Percentiles rank a stretch among this genome's conserved stretches.
phyloP scores from a whole-genome alignment of 176 grass and related monocot genomes.

The Dendrocalamus sinicus region DNA sequence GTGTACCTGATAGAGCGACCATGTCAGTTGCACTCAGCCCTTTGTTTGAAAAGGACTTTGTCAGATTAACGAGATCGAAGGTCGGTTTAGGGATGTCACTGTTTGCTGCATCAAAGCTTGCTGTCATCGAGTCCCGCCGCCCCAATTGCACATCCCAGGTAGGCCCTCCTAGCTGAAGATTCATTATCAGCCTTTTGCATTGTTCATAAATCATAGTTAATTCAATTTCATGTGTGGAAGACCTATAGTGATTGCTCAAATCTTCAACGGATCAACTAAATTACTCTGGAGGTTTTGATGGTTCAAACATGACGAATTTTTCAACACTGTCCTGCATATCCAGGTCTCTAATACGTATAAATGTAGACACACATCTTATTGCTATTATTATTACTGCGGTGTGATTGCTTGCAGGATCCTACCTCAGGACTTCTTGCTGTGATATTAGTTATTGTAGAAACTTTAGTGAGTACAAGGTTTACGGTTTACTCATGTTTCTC shows the following conservation, averaged over 20 bases:
- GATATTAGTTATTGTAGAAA: not conserved
- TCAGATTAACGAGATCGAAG: constrained; percentile 50
- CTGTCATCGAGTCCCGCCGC: constrained; percentile 57
- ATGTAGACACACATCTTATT: not conserved
- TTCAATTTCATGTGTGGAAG: not conserved
- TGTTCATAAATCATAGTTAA: not conserved
- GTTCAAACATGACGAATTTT: not conserved
- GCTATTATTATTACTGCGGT: not conserved
- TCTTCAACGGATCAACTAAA: not conserved
- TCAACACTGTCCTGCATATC: not conserved
- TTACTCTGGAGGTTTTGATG: not conserved
- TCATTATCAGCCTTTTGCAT: not conserved
- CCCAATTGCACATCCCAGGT: constrained; percentile 58
- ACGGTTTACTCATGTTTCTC: not conserved
- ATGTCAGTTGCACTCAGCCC: constrained; percentile 58
- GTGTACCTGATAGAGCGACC: constrained; percentile 68
- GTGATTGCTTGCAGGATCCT: too few relatives aligned
- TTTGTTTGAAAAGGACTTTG: constrained; percentile 53
- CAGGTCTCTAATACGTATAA: not conserved
- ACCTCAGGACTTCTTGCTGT: too few relatives aligned
- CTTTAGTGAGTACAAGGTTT: not conserved
- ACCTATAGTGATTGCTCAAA: not conserved
- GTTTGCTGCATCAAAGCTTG: constrained; percentile 57
- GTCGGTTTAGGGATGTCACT: constrained; percentile 54
- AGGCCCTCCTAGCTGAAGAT: constrained; percentile 64